Conservation (phyloP, 1,284 basidiomycete genomes). For the Leccinum subrobustum region DNA sequence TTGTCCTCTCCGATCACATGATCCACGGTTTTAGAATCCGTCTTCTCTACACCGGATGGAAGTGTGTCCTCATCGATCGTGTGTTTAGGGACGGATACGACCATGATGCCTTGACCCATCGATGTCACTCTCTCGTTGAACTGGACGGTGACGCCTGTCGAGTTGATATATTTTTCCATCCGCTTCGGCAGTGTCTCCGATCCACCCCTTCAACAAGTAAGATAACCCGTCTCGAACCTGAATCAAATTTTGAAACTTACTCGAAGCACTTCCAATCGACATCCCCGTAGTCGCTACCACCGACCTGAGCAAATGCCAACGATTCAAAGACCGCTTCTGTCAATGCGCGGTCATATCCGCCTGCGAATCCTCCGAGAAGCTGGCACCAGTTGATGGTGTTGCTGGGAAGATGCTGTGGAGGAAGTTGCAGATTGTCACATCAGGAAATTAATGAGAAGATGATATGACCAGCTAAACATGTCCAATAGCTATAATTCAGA, state of each 20-base stretch:
- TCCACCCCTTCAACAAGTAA: slow-evolving; percentile 18
- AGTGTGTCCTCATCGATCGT: not conserved
- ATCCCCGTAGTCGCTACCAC: slow-evolving; percentile 3
- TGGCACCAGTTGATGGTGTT: slow-evolving; percentile 25
- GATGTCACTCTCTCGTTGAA: slow-evolving; percentile 10
- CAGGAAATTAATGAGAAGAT: too few species aligned
- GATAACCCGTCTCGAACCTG: not conserved
- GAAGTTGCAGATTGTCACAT: slow-evolving; percentile 8
- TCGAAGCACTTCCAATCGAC: slow-evolving; percentile 25
- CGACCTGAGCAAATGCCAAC: slow-evolving; percentile 14
- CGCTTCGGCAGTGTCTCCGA: slow-evolving; percentile 17
- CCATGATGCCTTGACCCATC: slow-evolving; percentile 4
- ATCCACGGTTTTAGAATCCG: not conserved
- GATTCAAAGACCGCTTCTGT: slow-evolving; percentile 19
- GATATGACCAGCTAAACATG: too few species aligned
- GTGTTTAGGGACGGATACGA: not conserved
- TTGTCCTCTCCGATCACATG: not conserved
- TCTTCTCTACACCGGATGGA: not conserved
- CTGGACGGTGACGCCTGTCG: not conserved
- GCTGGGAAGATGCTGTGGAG: slow-evolving; percentile 11
- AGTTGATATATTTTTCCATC: slow-evolving; percentile 17
- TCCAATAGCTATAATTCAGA: too few species aligned
- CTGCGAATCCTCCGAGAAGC: slow-evolving; percentile 12
- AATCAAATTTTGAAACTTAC: slow-evolving; percentile 3
- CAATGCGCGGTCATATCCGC: slow-evolving; percentile 18